phyloP scores from a whole-genome alignment of 2,329 filamentous ascomycete species.

The Didymosphaeria variabile region DNA sequence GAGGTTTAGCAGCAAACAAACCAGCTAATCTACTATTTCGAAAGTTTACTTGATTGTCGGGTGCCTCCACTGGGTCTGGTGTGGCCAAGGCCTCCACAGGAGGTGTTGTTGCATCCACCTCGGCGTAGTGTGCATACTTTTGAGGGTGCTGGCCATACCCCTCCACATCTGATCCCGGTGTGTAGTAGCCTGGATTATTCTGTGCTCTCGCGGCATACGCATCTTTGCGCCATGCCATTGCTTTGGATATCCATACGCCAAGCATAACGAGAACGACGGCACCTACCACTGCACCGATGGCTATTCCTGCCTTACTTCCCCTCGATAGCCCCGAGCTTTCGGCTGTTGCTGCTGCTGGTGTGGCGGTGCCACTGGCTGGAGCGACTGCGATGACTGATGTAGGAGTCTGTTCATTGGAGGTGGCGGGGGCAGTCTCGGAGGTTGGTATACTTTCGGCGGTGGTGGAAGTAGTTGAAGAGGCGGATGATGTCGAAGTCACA shows the following conservation, averaged over 20 bases:
- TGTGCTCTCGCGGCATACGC: neutral
- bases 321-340: neutral
- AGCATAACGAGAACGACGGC: neutral
- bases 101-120: neutral
- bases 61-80: neutral
- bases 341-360: neutral
- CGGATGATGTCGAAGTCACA: neutral
- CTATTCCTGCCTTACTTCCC: neutral
- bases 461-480: neutral
- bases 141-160: neutral
- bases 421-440: too few relatives aligned
- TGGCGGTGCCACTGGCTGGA: neutral
- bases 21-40: neutral
- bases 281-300: neutral
- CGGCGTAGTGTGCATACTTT: conserved; percentile 2
- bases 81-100: neutral
- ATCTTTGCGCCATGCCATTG: conserved; percentile 4
- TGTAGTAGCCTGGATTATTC: neutral
- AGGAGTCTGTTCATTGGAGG: neutral
- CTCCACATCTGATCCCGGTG: neutral
- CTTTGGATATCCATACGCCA: conserved; percentile 1
- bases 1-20: neutral
- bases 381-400: neutral
- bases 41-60: neutral
- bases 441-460: neutral